A percentile compares a stretch with the other conserved stretches of the same genome.
Conservation (phyloP, 2,329 filamentous ascomycete species). For the Thelonectria blattea region DNA sequence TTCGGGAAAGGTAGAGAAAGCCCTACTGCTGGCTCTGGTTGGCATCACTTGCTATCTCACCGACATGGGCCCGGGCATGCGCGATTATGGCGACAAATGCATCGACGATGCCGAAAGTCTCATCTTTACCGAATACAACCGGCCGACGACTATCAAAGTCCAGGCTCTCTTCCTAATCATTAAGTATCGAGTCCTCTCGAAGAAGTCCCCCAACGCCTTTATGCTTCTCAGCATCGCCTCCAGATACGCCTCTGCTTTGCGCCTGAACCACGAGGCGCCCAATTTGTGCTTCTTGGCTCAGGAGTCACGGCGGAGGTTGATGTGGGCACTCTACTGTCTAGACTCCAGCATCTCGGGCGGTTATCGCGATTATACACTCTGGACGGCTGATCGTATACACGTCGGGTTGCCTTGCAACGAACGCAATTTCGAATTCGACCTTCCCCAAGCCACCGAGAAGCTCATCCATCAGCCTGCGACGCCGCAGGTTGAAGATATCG, state of each 20-base stretch:
- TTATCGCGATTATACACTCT: conserved; percentile 53
- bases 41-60: conserved; percentile 63
- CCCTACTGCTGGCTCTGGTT: conserved; percentile 59
- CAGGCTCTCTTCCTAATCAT: conserved; percentile 54
- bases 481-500: conserved; percentile 56
- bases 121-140: conserved; percentile 59
- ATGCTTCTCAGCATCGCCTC: conserved; percentile 52
- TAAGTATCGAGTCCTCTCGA: conserved; percentile 52
- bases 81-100: conserved; percentile 59
- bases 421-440: conserved; percentile 60
- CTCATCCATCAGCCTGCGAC: conserved; percentile 53
- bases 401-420: conserved; percentile 52
- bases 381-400: conserved; percentile 49
- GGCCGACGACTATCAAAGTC: conserved; percentile 63
- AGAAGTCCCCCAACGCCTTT: conserved; percentile 52
- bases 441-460: conserved; percentile 60
- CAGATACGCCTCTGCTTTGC: conserved; percentile 50
- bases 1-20: conserved; percentile 60
- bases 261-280: conserved; percentile 51
- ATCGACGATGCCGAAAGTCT: conserved; percentile 61
- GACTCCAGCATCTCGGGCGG: conserved; percentile 51
- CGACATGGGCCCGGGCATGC: conserved; percentile 58
- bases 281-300: conserved; percentile 49
- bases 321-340: conserved; percentile 53
- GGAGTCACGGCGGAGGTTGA: conserved; percentile 50